Evolutionary conservation across 2,329 filamentous ascomycete genomes (phyloP), one percentile per base, ranked within the genome.

Genomic region (Diaporthe aspalathi): DNA sequence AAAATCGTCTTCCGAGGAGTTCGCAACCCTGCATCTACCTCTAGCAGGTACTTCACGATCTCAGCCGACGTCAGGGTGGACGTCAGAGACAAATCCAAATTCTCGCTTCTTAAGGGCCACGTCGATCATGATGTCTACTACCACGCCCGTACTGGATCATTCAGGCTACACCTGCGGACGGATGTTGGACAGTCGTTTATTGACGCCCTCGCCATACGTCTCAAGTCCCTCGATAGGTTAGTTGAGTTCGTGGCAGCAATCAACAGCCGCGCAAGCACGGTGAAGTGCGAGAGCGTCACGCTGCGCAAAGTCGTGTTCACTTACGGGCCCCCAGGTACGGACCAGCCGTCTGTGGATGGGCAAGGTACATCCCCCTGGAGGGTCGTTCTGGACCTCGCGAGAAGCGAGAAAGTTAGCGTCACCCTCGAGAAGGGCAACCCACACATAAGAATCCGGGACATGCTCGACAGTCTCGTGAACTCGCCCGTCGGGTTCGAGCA

Each of bases 161-260:
- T 94, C 78, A 86, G 86, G 20, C 83, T 94, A 67, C 84, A 87
- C 9, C 82, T 94, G 47, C 84, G 87, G 12, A 87, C 89, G 0
- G 81, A 84, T 2, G 87, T 92, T 56, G 91, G 91, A 24, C 82
- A 84, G 54, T 84, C 90, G 0, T 85, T 92, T 17, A 80, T 94
- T 5, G 84, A 86, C 5, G 82, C 84, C n/a, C 84, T 94, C 24
- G 83, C 85, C 73, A 83, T 86, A 65, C 86, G 90, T 35, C 83
- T 94, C 56, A 87, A 89, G 74, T 88, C 90, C 16, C 88, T 96
- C 70, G 89, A 93, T 76, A 88, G 91, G 24, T 85, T 96, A 35
- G 90, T 94, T 49, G 87, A 88, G 53, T 93, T 93, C 76, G 84
- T 94, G 32, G 87, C 90, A 54, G 89, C 91, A 1, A 87, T 95